Base-by-base conservation (phyloP, 768 basidiomycete genomes). In the Kwoniella botswanensis region DNA sequence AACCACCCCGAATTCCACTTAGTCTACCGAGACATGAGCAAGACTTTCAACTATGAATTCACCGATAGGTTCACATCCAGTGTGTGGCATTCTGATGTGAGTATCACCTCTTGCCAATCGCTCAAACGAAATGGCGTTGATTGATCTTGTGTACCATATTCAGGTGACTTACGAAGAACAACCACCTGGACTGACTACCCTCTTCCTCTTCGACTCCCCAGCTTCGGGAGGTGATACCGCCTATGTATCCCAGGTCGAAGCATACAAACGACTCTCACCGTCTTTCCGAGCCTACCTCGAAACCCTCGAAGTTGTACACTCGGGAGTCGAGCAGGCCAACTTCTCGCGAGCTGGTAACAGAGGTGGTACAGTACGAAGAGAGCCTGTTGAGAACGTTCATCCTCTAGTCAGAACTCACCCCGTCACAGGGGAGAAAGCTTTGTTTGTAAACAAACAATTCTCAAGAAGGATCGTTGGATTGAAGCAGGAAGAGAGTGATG, bases 361-460 rank as follows among this genome's bases (percentile, higher is more conserved):
- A 42, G 92, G 91, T 26, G 92, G 90, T 2, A 85, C 89, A 50
- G 90, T 93, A 56, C 88, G 92, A 64, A 86, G 93, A 26, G 91
- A 93, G 59, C 92, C 93, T 2, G 92, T 94, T 10, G 90, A 93
- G 82, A 86, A 92, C 76, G 83, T 91, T 21, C 92, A 94, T 74
- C 93, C 92, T 3, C 84, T 94, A 29, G 87, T 95, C 35, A 86
- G 92, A 71, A 66, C 66, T 21, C 93, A 94, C 82, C 93, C 93
- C 1, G 92, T 94, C 35, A 94, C 93, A 0, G 92, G 92, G 21
- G 89, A 91, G 73, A 93, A 94, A 82, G 91, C 92, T 0, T 86
- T 93, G 64, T 94, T 91, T 81, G 92, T 96, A 70, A 93, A 94
- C 85, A 87, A 87, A 71, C 91, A 93, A 74, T 94, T 94, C 86